These are phyloP conservation scores for Fusarium sp. DNA, from an alignment of 2,329 filamentous ascomycete genomes.

Conservation along the genomic window DNA sequence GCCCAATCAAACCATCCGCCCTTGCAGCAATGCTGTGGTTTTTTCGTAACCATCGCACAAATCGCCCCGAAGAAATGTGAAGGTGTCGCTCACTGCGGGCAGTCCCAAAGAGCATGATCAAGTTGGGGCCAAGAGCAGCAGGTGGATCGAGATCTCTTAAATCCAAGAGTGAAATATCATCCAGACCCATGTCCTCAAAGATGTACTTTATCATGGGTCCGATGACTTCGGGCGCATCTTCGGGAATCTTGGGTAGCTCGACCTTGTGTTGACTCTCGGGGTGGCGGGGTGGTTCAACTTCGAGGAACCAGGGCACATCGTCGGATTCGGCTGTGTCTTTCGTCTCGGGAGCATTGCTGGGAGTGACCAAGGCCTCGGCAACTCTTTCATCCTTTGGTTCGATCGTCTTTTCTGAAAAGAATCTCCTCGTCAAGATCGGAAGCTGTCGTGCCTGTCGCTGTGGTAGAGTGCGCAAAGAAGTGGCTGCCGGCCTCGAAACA, in stretches of 20 bases:
- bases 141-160: slow-evolving; percentile 87
- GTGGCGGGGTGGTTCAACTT: slow-evolving; percentile 72
- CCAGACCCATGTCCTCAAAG: slow-evolving; percentile 86
- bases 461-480: slow-evolving; percentile 39
- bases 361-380: slow-evolving; percentile 22
- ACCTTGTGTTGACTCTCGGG: slow-evolving; percentile 60
- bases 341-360: slow-evolving; percentile 30
- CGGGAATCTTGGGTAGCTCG: slow-evolving; percentile 68
- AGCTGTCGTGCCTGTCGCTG: slow-evolving; percentile 30
- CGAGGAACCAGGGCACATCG: slow-evolving; percentile 84
- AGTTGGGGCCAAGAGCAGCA: slow-evolving; percentile 85
- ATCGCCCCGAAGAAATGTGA: slow-evolving; percentile 89
- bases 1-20: slow-evolving; percentile 88
- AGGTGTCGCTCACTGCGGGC: slow-evolving; percentile 93
- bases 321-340: slow-evolving; percentile 49
- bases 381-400: slow-evolving; percentile 31
- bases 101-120: slow-evolving; percentile 93
- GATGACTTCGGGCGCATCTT: slow-evolving; percentile 77
- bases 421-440: slow-evolving; percentile 37
- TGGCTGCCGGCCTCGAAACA: slow-evolving; percentile 35
- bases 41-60: slow-evolving; percentile 85
- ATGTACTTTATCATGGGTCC: slow-evolving; percentile 80
- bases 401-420: slow-evolving; percentile 35
- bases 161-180: slow-evolving; percentile 84
- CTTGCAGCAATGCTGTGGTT: slow-evolving; percentile 78